A percentile compares a stretch with the other conserved stretches of the same genome.
phyloP scores from a whole-genome alignment of 495 filamentous ascomycete species.

The Tuber brumale region DNA sequence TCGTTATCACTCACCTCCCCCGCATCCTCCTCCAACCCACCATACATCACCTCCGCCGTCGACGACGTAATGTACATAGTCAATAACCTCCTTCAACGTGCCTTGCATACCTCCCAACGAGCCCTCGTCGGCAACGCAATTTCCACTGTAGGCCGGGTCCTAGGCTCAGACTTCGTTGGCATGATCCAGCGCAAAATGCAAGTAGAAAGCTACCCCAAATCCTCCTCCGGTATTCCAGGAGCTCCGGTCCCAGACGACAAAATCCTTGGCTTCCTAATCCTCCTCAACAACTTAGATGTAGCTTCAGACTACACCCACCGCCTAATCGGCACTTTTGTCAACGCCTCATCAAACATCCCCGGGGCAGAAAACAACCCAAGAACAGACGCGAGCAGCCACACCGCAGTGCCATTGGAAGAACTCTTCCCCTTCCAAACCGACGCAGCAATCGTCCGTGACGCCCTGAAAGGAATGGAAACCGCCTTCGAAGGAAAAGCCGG shows the following conservation, averaged over 20 bases:
- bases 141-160: slow-evolving; percentile 72
- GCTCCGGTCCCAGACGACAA: slow-evolving; percentile 75
- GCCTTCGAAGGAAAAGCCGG: slow-evolving; percentile 67
- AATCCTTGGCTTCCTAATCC: slow-evolving; percentile 75
- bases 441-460: slow-evolving; percentile 56
- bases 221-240: slow-evolving; percentile 68
- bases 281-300: slow-evolving; percentile 91
- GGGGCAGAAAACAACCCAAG: slow-evolving; percentile 21
- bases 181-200: slow-evolving; percentile 98
- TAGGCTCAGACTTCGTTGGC: slow-evolving; percentile 86
- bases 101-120: slow-evolving; percentile 75
- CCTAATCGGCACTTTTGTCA: slow-evolving; percentile 53
- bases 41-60: slow-evolving; percentile 89
- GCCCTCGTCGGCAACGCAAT: slow-evolving; percentile 68
- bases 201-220: slow-evolving; percentile 78
- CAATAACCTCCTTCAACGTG: slow-evolving; percentile 78
- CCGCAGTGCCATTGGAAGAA: slow-evolving; percentile 48
- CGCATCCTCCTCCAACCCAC: slow-evolving; percentile 55
- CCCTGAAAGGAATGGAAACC: slow-evolving; percentile 60
- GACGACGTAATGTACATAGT: slow-evolving; percentile 99
- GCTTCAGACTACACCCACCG: slow-evolving; percentile 81
- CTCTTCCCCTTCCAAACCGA: slow-evolving; percentile 76
- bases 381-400: slow-evolving; percentile 30
- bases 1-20: slow-evolving; percentile 52
- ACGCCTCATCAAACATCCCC: slow-evolving; percentile 11